Base-by-base conservation (phyloP, 2,329 filamentous ascomycete genomes). In the Pestalotiopsis sp. region DNA sequence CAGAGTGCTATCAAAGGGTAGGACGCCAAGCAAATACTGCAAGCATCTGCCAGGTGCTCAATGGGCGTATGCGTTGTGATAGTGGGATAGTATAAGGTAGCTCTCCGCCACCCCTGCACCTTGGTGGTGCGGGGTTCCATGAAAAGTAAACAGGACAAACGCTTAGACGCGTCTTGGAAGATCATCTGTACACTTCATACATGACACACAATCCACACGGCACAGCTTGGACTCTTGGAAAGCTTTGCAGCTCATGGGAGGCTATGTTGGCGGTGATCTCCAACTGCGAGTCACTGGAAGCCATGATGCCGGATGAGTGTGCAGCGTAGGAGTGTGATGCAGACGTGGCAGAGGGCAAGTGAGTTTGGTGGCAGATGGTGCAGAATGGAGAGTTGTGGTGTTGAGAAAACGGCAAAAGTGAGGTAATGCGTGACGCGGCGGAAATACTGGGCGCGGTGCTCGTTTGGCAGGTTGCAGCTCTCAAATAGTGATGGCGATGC, bases 401-500 rank as follows among this genome's bases (percentile, higher is more conserved):
- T 4, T 52, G 14, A 20, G 20, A 52, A 52, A 7, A 17, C 17
- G 9, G 45, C 45, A 52, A 17, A 52, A 52, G 41, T 45, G 41
- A 52, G 20, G 20, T n/a, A 5, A 9, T 52, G 45, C 13, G 45
- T 20, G 17, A n/a, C 4, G 45, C 20, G 45, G 45, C 45, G 20
- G 45, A n/a, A n/a, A 52, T 9, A 52, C 20, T 9, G 14, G 45
- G 45, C 20, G 17, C 14, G 14, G 6, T 52, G 45, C 17, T 9
- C 6, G n/a, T 2, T 20, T 7, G 20, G 7, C 45, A 11, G 17
- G 45, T 52, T 52, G 45, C 45, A 59, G 13, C 57, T 27, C 57
- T 9, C 12, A 27, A 59, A 36, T 3, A 23, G 9, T 59, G 57
- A 56, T 65, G 58, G 69, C 65, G 56, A 67, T 31, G 45, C 25